phyloP scores from a whole-genome alignment of 2,329 filamentous ascomycete genomes.

The Fusarium sp. region DNA sequence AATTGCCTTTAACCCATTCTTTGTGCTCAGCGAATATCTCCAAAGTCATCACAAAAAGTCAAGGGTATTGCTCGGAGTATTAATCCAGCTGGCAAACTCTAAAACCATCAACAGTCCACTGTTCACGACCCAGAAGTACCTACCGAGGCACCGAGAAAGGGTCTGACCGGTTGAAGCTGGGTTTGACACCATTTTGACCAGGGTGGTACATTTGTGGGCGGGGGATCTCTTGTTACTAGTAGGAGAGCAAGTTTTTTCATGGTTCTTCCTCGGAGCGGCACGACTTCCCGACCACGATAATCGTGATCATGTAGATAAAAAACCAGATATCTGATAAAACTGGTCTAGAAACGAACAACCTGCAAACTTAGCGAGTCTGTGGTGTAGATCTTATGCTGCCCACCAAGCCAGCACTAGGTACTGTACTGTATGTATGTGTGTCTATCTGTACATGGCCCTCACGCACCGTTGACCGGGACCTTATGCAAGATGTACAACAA shows the following conservation, averaged over 20 bases:
- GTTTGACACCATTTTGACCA: slow-evolving; percentile 13
- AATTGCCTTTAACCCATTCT: slow-evolving; percentile 3
- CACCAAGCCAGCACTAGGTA: slow-evolving; percentile 31
- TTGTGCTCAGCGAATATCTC: neutral
- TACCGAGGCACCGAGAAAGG: slow-evolving; percentile 6
- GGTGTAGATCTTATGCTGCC: slow-evolving; percentile 41
- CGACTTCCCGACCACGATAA: slow-evolving; percentile 1
- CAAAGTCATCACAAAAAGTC: neutral
- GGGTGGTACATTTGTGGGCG: slow-evolving; percentile 14
- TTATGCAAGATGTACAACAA: slow-evolving; percentile 44
- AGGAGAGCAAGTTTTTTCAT: slow-evolving; percentile 8
- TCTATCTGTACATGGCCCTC: slow-evolving; percentile 26
- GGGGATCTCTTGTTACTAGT: neutral
- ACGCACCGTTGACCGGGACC: slow-evolving; percentile 38
- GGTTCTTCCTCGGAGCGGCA: slow-evolving; percentile 8
- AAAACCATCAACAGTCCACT: neutral
- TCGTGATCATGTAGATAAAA: neutral
- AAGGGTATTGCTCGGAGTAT: slow-evolving; percentile 16
- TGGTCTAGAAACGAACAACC: neutral
- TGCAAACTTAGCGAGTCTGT: slow-evolving; percentile 31
- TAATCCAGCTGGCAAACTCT: slow-evolving; percentile 5
- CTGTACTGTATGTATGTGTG: neutral
- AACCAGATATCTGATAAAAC: neutral
- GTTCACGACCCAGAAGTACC: neutral
- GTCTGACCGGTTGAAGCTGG: slow-evolving; percentile 7